Evolutionary conservation across 441 rosid species (phyloP), one percentile per base, ranked within the genome.

Genomic region (Populus hybrid): DNA sequence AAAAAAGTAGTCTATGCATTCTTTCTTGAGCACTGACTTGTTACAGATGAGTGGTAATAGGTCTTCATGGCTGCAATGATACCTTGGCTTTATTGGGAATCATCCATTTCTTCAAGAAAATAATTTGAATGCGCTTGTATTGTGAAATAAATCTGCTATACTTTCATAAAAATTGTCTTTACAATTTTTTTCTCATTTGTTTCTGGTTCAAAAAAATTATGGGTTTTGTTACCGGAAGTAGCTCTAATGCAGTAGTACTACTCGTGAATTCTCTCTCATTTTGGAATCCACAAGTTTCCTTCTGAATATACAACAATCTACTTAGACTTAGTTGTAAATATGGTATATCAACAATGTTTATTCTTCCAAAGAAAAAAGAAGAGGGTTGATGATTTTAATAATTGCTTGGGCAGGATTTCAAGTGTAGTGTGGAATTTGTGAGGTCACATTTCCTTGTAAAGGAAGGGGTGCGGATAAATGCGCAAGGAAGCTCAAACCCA

Each of bases 361-460:
- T 9, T 19, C 63, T 24, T 26, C 11, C 19, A 2, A 16, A 28
- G 28, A 42, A 28, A 76, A 53, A 19, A 40, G 50, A 61, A 59
- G 3, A 7, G 18, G 11, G 9, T 64, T 23, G 46, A 46, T 83
- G 63, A 34, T 79, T 66, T 70, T 69, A 67, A 14, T 65, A 65
- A 35, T 16, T 78, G 74, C 63, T 75, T 72, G 82, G 28, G 74
- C 91, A 91, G 97, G 97, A 91, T 86, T 92, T 85, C 78, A 78
- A 91, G 79, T 95, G 97, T 80, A 86, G 93, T 0, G 97, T 92
- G 81, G 92, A 86, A 77, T 95, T 91, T 80, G 97, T 93, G 77
- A 88, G 97, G 87, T 95, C 99, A 2, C 99, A 93, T 87, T 93
- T 93, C 86, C 99, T 93, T 80, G 99, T 91, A 69, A 92, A 79